Evolutionary conservation across 805 yeast species (phyloP), one percentile per base, ranked within the genome.

Genomic region (Candida coquimbonensis): DNA sequence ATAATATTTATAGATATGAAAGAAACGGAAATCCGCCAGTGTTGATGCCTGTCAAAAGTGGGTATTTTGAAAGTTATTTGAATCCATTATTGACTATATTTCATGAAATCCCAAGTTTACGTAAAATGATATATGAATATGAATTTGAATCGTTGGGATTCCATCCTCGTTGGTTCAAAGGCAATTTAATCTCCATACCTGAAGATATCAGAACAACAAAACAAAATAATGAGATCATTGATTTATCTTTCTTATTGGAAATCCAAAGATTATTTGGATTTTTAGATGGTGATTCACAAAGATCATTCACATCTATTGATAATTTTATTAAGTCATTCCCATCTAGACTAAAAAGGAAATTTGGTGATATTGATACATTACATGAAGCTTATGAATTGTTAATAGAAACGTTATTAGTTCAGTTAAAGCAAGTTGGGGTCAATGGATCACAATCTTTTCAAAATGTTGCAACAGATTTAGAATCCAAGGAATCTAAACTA

Each of bases 61-160:
- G 61, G 3, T 47, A 57, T 6, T 53, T 65, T 36, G 76, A 70
- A 49, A 65, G 68, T 19, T 67, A 68, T 49, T 56, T 72, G 52
- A 70, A 71, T 4, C 70, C 78, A 1, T 37, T 74, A 16, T 47
- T 74, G 27, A 63, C 63, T 55, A 61, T 70, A 7, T 50, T 74
- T 7, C 63, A 67, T n/a, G 63, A 66, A 39, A 56, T 70, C 9
- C 63, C 70, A 1, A 45, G 46, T 6, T 63, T 74, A 32, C 60
- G 65, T 14, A 60, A 60, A 36, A 44, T 55, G 0, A 49, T 73
- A 2, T 54, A 66, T 42, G 49, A 53, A 2, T 65, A 61, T 34
- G 54, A 59, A n/a, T 67, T 62, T 46, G 49, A 53, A 3, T 58
- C 61, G 4, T 61, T 70, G 44, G 70, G 72, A 0, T 70, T 54